Evolutionary conservation across 495 filamentous ascomycete genomes (phyloP), one percentile per base, ranked within the genome.

Genomic region (Hypoxylon perforatum): DNA sequence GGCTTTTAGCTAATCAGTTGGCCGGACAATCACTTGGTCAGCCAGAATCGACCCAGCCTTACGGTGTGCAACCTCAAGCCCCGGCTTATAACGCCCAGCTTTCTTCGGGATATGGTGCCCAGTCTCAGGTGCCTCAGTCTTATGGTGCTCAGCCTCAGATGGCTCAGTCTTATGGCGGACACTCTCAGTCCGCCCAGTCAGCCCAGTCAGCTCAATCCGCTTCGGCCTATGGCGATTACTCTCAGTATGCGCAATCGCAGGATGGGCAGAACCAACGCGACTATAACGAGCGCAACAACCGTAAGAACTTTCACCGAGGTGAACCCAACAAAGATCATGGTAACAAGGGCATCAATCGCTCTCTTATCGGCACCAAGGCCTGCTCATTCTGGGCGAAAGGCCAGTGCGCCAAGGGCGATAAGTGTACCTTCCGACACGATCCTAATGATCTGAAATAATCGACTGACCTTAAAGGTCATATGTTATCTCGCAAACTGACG

Each of bases 341-440:
- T n/a, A n/a, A n/a, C 12, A 73, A 81, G 50, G 75, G 73, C 0
- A 81, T 82, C 52, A 81, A 82, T 36, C 75, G 74, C 15, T 74
- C 72, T 30, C 67, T 81, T 7, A 81, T 82, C 28, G 80, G 80
- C 12, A 85, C 84, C 10, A 84, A 84, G 70, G 83, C 90, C 14
- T 97, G 93, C 77, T 86, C 83, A 48, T 96, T 92, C 76, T 97
- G 84, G 82, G 80, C 84, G 5, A 84, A 91, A 57, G 92, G 92
- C 14, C 89, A 88, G 74, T 97, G 93, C 77, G 81, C 83, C 15
- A 95, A 96, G 76, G 93, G 93, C 3, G 90, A 91, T 15, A 88
- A 90, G 33, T 97, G 93, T 75, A 95, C 91, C 0, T 97, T 87
- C 77, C 82, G 91, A 44, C 93, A 97, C 63, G 85, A 88, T 17